Base-by-base conservation (phyloP, 2,329 filamentous ascomycete genomes). In the Paraphoma chrysanthemicola region DNA sequence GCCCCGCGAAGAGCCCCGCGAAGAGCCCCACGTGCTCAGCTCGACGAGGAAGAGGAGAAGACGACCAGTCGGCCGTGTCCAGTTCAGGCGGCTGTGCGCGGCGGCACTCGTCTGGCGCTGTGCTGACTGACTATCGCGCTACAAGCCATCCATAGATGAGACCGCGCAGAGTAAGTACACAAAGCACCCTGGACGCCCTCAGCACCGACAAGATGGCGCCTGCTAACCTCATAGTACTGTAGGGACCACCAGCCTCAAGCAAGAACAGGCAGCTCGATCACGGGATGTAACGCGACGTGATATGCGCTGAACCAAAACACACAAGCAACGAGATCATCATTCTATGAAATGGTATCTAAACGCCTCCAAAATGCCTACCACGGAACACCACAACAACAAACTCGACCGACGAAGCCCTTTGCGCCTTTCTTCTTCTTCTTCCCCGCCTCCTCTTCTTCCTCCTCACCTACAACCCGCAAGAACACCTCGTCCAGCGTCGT, bases 401-500 rank as follows among this genome's bases (percentile, higher is more conserved):
- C 14, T 7, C 44, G n/a, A n/a, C 31, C 45, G 6, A 54, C 33
- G 30, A 54, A 46, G 39, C 45, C 56, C 28, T 42, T 10, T 28
- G 47, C 43, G 17, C 33, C 54, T 18, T 44, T 46, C 31, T 51
- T 61, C n/a, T 60, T 57, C 53, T 62, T 63, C 54, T 51, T 56
- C 6, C 17, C 45, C 6, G 3, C 33, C 10, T 42, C 57, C 29
- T 69, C 69, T 16, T 75, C 93, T 73, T 88, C 82, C 73, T 96
- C 90, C 75, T 88, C 85, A 1, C 89, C 88, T 0, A 97, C 92
- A 71, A 97, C 95, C 28, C 85, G 85, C 73, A 97, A 77, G 77
- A 97, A 97, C 0, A 97, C 93, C 76, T 97, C 91, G 72, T 97
- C 93, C 42, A 97, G 79, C 14, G 92, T 96, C 16, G 92, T 95